Percentiles rank a stretch among this genome's conserved stretches.
Evolutionary conservation across 2,329 filamentous ascomycete species (phyloP).

Genomic region (Blastomyces parvus): DNA sequence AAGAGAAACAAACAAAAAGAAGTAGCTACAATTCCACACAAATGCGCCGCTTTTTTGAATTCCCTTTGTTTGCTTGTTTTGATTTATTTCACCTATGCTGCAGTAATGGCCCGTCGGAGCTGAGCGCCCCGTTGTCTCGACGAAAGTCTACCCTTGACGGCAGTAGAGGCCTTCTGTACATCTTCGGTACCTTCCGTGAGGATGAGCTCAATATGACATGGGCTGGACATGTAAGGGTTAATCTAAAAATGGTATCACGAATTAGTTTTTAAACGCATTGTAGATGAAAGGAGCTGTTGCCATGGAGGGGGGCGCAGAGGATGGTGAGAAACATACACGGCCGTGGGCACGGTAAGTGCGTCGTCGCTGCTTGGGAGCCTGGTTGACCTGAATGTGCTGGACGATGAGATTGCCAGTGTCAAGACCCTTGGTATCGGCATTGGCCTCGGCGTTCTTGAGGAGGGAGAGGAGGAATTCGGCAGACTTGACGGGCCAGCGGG

Average conservation of each 20-base stretch:
- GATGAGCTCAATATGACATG: constrained; percentile 99
- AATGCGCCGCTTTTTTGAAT: constrained; percentile 4
- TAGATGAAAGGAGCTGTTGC: not conserved
- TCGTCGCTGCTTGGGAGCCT: constrained; percentile 98
- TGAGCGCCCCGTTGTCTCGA: constrained; percentile 80
- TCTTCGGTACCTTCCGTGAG: constrained; percentile 95
- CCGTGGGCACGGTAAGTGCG: constrained; percentile 99
- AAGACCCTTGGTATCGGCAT: constrained; percentile 93
- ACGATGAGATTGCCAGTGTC: constrained; percentile 95
- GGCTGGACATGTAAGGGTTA: constrained; percentile 99
- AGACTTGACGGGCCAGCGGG: constrained; percentile 98
- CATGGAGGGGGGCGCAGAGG: not conserved
- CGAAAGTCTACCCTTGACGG: constrained; percentile 62
- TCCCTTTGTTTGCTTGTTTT: constrained; percentile 2
- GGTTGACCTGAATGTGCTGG: constrained; percentile 99
- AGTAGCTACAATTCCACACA: constrained; percentile 6
- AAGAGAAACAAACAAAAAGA: constrained; percentile 3
- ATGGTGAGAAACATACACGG: constrained; percentile 63
- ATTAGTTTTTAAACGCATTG: not conserved
- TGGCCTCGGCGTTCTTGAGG: constrained; percentile 95
- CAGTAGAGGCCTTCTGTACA: constrained; percentile 75
- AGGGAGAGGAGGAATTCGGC: constrained; percentile 96
- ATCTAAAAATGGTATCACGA: constrained; percentile 53
- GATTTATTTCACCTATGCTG: constrained; percentile 30
- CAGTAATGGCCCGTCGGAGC: constrained; percentile 52